These are phyloP conservation scores for Zopfia rhizophila DNA, from an alignment of 2,329 filamentous ascomycete genomes.

Conservation along the genomic window DNA sequence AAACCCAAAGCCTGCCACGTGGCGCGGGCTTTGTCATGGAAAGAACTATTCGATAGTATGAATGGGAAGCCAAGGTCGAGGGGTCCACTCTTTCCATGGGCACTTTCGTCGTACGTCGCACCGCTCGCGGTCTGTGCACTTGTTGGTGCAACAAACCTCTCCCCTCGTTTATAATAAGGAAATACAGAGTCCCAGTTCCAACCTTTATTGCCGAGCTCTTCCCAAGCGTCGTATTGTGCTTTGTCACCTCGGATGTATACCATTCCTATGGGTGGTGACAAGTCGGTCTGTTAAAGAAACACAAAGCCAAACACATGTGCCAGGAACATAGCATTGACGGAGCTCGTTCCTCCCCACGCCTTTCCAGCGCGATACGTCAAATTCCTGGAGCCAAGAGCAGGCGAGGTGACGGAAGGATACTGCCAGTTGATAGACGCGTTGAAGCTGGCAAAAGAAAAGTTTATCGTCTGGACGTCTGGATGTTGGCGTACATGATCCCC, in stretches of 20 bases:
- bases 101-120: slow-evolving; percentile 9
- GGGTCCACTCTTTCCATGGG: slow-evolving; percentile 10
- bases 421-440: slow-evolving; percentile 5
- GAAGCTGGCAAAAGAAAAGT: slow-evolving; percentile 4
- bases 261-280: slow-evolving; percentile 16
- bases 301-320: neutral
- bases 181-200: slow-evolving; percentile 20
- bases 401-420: neutral
- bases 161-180: slow-evolving; percentile 21
- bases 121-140: slow-evolving; percentile 7
- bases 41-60: neutral
- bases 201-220: slow-evolving; percentile 15
- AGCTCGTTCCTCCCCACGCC: slow-evolving; percentile 49
- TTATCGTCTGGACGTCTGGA: slow-evolving; percentile 3
- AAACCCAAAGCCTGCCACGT: neutral
- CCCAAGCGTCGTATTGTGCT: slow-evolving; percentile 20
- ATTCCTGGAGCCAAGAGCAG: neutral
- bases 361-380: slow-evolving; percentile 41
- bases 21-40: neutral
- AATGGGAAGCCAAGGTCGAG: slow-evolving; percentile 18
- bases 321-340: slow-evolving; percentile 47
- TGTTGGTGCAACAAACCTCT: slow-evolving; percentile 15
- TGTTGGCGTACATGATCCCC: slow-evolving; percentile 16
- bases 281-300: neutral
- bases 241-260: slow-evolving; percentile 19